Percentiles rank a stretch among this genome's conserved stretches.
phyloP scores from a whole-genome alignment of 495 filamentous ascomycete genomes.

The Massariosphaeria phaeospora region DNA sequence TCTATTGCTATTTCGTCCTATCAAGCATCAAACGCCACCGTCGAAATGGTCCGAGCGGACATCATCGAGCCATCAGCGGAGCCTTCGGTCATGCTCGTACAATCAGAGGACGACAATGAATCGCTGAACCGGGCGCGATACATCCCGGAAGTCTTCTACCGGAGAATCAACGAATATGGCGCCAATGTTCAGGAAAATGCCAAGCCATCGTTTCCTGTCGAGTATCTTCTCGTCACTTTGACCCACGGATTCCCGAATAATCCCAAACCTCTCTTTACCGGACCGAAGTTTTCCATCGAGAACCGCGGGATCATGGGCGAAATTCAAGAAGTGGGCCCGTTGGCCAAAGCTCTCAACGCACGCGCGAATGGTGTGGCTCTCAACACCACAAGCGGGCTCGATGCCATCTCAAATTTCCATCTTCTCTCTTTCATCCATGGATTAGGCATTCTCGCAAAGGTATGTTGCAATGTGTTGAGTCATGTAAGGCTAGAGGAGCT shows the following conservation, averaged over 20 bases:
- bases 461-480: constrained; percentile 34
- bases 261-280: constrained; percentile 65
- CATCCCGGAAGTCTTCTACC: constrained; percentile 96
- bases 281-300: constrained; percentile 74
- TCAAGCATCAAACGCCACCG: constrained; percentile 88
- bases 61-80: constrained; percentile 95
- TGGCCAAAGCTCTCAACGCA: constrained; percentile 59
- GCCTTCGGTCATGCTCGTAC: constrained; percentile 88
- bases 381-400: constrained; percentile 53
- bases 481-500: constrained; percentile 6
- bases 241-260: constrained; percentile 92
- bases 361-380: constrained; percentile 47
- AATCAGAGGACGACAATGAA: constrained; percentile 82
- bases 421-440: constrained; percentile 80
- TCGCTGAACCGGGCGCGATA: constrained; percentile 66
- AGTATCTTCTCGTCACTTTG: constrained; percentile 91
- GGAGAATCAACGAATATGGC: constrained; percentile 92
- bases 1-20: constrained; percentile 86
- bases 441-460: constrained; percentile 78
- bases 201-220: constrained; percentile 91
- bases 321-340: constrained; percentile 64
- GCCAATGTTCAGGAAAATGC: constrained; percentile 95
- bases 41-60: constrained; percentile 94
- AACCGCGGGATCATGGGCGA: constrained; percentile 82
- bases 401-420: constrained; percentile 85